Conservation (phyloP, 2,329 filamentous ascomycete genomes). For the Metarhizium anisopliae region DNA sequence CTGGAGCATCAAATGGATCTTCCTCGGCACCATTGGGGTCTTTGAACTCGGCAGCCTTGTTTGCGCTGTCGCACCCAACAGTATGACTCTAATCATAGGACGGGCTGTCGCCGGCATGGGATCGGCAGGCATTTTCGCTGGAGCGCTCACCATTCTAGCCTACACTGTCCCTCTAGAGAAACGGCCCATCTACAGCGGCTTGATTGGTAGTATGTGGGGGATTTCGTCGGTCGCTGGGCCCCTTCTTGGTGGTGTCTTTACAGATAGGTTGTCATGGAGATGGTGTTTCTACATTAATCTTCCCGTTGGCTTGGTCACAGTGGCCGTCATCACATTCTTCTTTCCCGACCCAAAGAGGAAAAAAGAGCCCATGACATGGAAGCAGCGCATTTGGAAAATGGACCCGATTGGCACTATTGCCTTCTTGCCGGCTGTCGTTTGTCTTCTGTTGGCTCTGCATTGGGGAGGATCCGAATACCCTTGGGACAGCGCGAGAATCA, state of each 20-base stretch:
- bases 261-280: conserved; percentile 16
- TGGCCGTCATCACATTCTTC: conserved; percentile 17
- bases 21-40: conserved; percentile 26
- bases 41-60: conserved; percentile 36
- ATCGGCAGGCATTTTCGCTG: conserved; percentile 33
- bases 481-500: conserved; percentile 3
- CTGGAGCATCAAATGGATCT: conserved; percentile 32
- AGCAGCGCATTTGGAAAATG: not conserved
- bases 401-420: conserved; percentile 18
- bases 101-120: conserved; percentile 35
- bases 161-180: conserved; percentile 19
- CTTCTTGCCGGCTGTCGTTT: conserved; percentile 29
- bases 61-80: conserved; percentile 30
- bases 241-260: conserved; percentile 15
- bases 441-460: conserved; percentile 38
- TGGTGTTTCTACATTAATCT: conserved; percentile 23
- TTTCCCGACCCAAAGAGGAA: conserved; percentile 21
- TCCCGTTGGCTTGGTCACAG: conserved; percentile 14
- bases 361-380: not conserved
- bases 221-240: conserved; percentile 16
- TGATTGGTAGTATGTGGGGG: conserved; percentile 14
- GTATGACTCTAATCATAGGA: conserved; percentile 33
- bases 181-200: conserved; percentile 14
- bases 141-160: conserved; percentile 35
- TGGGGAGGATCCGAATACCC: conserved; percentile 33